Evolutionary conservation across 768 basidiomycete genomes (phyloP).

Genomic region (Tylopilus felleus): DNA sequence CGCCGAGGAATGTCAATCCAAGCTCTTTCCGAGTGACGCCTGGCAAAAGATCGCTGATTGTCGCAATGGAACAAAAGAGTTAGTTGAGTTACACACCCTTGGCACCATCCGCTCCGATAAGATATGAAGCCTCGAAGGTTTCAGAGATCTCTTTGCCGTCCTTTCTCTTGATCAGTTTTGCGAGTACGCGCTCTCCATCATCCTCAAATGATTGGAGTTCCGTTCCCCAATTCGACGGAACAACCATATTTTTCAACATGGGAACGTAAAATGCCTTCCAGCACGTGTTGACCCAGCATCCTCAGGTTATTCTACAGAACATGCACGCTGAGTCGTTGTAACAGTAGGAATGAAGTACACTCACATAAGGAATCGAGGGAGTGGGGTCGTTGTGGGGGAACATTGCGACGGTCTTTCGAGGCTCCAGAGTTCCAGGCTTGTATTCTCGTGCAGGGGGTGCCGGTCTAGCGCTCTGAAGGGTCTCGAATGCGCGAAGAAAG

Average conservation of each 20-base stretch:
- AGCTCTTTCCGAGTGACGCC: constrained; percentile 38
- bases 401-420: constrained; percentile 7
- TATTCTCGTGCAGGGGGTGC: constrained; percentile 25
- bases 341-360: background rate
- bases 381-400: constrained; percentile 15
- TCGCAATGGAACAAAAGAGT: background rate
- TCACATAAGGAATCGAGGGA: constrained; percentile 27
- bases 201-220: too few relatives aligned
- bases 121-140: constrained; percentile 27
- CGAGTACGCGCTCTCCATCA: too few relatives aligned
- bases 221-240: too few relatives aligned
- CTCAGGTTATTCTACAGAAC: constrained; percentile 8
- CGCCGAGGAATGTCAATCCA: constrained; percentile 41
- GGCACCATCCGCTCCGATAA: constrained; percentile 44
- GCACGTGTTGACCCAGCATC: constrained; percentile 23
- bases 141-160: constrained; percentile 15
- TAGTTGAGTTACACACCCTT: constrained; percentile 14
- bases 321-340: background rate
- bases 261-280: constrained; percentile 28
- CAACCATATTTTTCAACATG: constrained; percentile 18
- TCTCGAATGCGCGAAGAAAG: constrained; percentile 38
- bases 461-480: constrained; percentile 30
- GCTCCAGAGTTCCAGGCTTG: constrained; percentile 22
- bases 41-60: constrained; percentile 3
- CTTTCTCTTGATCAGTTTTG: too few relatives aligned